Base-by-base conservation (phyloP, 164 flowering plant species). In the Magnolia sinica region DNA sequence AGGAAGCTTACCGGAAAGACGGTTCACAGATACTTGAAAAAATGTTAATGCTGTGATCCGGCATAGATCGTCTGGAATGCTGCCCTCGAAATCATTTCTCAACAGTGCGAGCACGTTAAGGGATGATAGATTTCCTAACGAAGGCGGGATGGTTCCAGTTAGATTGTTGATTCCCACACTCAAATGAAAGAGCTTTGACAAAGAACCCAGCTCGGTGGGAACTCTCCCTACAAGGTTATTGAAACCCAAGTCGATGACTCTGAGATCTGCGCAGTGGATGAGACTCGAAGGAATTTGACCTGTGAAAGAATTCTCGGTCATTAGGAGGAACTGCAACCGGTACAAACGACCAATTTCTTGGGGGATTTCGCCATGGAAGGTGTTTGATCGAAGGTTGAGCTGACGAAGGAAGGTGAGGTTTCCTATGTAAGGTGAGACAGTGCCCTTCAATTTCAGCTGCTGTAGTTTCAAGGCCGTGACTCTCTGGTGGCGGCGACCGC, bases 381-480 rank as follows among this genome's bases (percentile, higher is more conserved):
- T 59, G 77, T 89, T 89, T 64, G 80, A 55, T 52, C 77, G 82
- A 7, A 89, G 83, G 1, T 83, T 65, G 69, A 89, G 79, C 27
- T 75, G 73, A 10, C 24, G 19, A 3, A 89, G 89, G 70, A 79
- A 84, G n/a, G 88, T 82, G 68, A 89, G 86, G 49, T 89, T 89
- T 9, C 83, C 87, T 13, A 87, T 73, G 19, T 75, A 73, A 6
- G 91, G 88, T 68, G 78, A 78, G 4, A 89, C 64, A 23, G 84
- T 1, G 14, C 87, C 88, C 0, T n/a, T 13, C 8, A 88, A 50
- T 5, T 76, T 50, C 1, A 59, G 73, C 24, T 79, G 77, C 0
- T 72, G 59, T 2, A 88, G 83, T 50, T 80, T 55, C 23, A 87
- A 76, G 7, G 37, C 80, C 1, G 68, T 29, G 1, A 89, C 89